phyloP scores from a whole-genome alignment of 2,329 filamentous ascomycete genomes.

The Phyllosticta citriasiana region DNA sequence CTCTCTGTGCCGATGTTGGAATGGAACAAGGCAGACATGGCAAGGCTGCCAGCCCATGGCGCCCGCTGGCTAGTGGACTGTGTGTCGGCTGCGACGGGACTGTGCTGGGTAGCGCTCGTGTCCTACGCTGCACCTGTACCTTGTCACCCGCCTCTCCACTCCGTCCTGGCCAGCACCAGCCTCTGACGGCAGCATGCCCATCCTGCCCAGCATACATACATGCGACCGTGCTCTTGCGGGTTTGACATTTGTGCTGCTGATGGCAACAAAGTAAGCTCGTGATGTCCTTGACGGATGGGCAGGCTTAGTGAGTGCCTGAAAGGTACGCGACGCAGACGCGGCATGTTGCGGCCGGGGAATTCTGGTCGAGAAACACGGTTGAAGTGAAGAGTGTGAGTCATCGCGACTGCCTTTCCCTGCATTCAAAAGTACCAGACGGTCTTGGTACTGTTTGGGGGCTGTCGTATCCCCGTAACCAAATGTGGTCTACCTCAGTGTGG shows the following conservation, averaged over 20 bases:
- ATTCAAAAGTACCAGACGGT: neutral
- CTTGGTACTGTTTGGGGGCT: neutral
- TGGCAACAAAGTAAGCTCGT: neutral
- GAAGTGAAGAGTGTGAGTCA: neutral
- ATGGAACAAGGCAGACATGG: neutral
- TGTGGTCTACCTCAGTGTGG: neutral
- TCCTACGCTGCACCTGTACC: neutral
- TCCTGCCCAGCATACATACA: neutral
- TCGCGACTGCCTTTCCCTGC: neutral
- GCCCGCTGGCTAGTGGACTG: neutral
- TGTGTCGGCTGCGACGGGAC: neutral
- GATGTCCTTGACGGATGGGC: neutral
- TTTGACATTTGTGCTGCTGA: neutral
- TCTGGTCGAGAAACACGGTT: neutral
- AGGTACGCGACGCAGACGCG: neutral
- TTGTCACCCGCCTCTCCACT: neutral
- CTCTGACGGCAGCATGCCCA: neutral
- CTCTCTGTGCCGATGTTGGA: neutral
- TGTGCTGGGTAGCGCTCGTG: neutral
- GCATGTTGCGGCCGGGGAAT: neutral
- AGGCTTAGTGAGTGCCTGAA: neutral
- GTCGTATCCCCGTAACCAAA: neutral
- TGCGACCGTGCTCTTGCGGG: neutral
- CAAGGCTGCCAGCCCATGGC: neutral
- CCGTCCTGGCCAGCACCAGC: neutral